Conservation (phyloP, 2,329 filamentous ascomycete species). For the Scytalidium sp. region DNA sequence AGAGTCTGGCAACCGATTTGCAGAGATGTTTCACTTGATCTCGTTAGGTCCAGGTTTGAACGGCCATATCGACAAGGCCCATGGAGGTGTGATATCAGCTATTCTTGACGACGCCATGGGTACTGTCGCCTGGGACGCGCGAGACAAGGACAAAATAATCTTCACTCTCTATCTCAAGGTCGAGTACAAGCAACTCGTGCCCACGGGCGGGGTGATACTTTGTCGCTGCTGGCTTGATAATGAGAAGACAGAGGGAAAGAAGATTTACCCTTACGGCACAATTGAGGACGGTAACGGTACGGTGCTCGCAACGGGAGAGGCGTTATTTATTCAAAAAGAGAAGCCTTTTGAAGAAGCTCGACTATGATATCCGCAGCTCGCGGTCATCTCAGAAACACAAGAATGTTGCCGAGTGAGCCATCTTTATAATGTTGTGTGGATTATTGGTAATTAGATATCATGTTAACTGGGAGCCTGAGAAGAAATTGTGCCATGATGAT, state of each 20-base stretch:
- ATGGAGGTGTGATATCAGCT: slow-evolving; percentile 57
- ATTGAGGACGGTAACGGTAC: slow-evolving; percentile 46
- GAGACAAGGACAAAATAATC: slow-evolving; percentile 12
- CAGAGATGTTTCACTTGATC: slow-evolving; percentile 14
- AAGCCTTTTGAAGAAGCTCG: not conserved
- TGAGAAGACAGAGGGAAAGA: slow-evolving; percentile 48
- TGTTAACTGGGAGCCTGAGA: too few relatives aligned
- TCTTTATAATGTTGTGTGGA: too few relatives aligned
- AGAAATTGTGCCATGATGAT: too few relatives aligned
- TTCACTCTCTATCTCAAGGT: slow-evolving; percentile 53
- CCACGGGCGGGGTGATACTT: slow-evolving; percentile 45
- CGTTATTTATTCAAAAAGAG: slow-evolving; percentile 36
- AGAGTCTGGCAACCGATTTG: not conserved
- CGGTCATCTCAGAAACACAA: not conserved
- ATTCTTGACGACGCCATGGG: slow-evolving; percentile 55
- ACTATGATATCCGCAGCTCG: not conserved
- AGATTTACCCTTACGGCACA: slow-evolving; percentile 45
- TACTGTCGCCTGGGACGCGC: slow-evolving; percentile 6
- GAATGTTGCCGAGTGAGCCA: too few relatives aligned
- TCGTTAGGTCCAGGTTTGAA: slow-evolving; percentile 49
- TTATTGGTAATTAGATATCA: too few relatives aligned
- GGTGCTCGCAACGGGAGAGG: slow-evolving; percentile 49
- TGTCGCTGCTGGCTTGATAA: slow-evolving; percentile 37
- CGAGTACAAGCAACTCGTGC: slow-evolving; percentile 49
- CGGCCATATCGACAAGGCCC: slow-evolving; percentile 50